Conservation (phyloP, 2,329 filamentous ascomycete species). For the Fusarium sp. region DNA sequence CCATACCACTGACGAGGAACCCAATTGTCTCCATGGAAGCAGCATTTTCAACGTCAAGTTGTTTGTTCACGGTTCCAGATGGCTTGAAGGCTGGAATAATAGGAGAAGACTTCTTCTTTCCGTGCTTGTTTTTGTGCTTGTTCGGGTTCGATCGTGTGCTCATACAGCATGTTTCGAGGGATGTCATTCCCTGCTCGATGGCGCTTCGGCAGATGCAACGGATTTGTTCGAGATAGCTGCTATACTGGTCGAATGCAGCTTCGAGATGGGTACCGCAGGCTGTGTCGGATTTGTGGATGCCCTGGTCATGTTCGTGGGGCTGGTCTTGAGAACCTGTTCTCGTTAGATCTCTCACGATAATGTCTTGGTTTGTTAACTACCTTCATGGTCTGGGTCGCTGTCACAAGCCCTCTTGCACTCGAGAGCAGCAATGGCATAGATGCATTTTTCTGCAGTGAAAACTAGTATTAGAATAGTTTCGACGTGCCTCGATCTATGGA, state of each 20-base stretch:
- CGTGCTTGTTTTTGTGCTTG: not conserved
- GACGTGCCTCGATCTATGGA: rapidly evolving
- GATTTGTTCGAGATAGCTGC: constrained; percentile 52
- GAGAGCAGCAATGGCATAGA: constrained; percentile 18
- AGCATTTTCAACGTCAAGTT: not conserved
- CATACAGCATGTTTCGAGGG: constrained; percentile 47
- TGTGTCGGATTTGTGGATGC: constrained; percentile 7
- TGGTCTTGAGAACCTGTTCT: not conserved
- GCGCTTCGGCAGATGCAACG: constrained; percentile 55
- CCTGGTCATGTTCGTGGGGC: constrained; percentile 6
- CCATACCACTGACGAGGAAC: constrained; percentile 52
- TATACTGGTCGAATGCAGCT: constrained; percentile 52
- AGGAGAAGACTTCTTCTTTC: not conserved
- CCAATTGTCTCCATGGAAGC: not conserved
- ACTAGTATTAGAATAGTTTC: rapidly evolving
- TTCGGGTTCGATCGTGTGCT: not conserved
- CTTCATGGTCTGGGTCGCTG: constrained; percentile 15
- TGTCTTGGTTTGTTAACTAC: not conserved
- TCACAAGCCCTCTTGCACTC: constrained; percentile 29
- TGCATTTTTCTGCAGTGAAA: constrained; percentile 15
- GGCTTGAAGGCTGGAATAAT: not conserved
- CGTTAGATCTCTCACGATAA: rapidly evolving
- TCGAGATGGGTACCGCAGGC: constrained; percentile 51
- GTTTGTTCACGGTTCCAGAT: not conserved
- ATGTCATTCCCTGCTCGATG: constrained; percentile 45